Conservation (phyloP, 176 grass and related monocot species). For the Aegilops umbellulata region DNA sequence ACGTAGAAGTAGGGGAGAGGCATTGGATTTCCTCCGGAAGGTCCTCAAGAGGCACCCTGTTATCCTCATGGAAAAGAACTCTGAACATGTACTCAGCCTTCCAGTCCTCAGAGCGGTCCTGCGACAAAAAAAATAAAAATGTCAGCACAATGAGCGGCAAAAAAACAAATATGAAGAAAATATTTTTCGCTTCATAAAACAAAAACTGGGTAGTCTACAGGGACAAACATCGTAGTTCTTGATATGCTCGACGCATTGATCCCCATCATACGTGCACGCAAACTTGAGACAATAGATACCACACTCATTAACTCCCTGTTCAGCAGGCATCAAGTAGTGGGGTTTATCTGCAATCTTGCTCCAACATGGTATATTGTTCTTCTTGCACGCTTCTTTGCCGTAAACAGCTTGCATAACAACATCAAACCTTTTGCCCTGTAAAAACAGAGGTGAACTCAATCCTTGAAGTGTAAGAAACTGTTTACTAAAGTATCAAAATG, state of each 20-base stretch:
- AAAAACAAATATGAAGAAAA: background rate
- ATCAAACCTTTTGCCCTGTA: background rate
- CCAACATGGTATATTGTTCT: background rate
- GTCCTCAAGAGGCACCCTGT: background rate
- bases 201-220: background rate
- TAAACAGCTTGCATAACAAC: background rate
- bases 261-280: background rate
- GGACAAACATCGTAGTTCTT: background rate
- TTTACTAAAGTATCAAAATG: too few species aligned
- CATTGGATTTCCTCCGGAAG: background rate
- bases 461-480: too few species aligned
- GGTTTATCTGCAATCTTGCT: background rate
- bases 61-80: background rate
- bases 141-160: background rate
- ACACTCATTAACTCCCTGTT: background rate
- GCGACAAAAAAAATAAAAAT: background rate
- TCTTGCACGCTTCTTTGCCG: background rate
- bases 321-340: background rate
- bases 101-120: background rate
- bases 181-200: background rate
- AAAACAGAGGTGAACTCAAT: background rate
- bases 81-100: background rate
- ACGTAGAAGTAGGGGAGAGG: background rate
- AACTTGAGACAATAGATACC: background rate
- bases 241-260: background rate